Evolutionary conservation across 1,139 yeast species (phyloP).

Genomic region (Spencermartinsiella ligniputridi): DNA sequence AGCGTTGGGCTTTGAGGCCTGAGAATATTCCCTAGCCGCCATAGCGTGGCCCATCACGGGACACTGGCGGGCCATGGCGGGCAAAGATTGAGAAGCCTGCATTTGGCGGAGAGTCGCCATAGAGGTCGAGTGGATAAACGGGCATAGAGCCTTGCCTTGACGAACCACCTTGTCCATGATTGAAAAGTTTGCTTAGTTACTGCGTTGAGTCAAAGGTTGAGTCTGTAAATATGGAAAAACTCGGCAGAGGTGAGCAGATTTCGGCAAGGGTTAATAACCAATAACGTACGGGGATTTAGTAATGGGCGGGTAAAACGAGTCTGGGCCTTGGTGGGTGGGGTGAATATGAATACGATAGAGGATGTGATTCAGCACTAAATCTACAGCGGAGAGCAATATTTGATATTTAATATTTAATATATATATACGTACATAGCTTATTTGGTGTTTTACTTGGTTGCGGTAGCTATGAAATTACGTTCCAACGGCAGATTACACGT

Average conservation of each 20-base stretch:
- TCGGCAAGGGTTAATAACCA: background rate
- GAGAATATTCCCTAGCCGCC: slow-evolving; percentile 41
- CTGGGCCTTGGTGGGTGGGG: too few relatives aligned
- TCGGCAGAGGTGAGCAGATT: background rate
- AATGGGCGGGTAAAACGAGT: background rate
- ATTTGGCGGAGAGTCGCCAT: slow-evolving; percentile 48
- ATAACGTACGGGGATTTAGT: background rate
- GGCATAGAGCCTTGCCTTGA: slow-evolving; percentile 77
- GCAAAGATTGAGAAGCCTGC: slow-evolving; percentile 36
- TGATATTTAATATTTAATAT: too few relatives aligned
- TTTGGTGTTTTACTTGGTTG: too few relatives aligned
- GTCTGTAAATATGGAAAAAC: background rate
- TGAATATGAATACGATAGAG: too few relatives aligned
- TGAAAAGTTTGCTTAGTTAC: background rate
- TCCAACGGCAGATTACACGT: too few relatives aligned
- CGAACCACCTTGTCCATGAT: slow-evolving; percentile 76
- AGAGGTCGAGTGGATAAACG: slow-evolving; percentile 66
- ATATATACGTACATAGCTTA: too few relatives aligned
- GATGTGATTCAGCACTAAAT: too few relatives aligned
- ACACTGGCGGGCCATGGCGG: slow-evolving; percentile 65
- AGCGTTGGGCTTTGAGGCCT: slow-evolving; percentile 39
- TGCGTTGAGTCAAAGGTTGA: too few relatives aligned
- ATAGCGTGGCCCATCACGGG: slow-evolving; percentile 88
- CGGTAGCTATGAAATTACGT: too few relatives aligned
- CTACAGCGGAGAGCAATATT: too few relatives aligned